Conservation (phyloP, 768 basidiomycete species). For the Boletus edulis region DNA sequence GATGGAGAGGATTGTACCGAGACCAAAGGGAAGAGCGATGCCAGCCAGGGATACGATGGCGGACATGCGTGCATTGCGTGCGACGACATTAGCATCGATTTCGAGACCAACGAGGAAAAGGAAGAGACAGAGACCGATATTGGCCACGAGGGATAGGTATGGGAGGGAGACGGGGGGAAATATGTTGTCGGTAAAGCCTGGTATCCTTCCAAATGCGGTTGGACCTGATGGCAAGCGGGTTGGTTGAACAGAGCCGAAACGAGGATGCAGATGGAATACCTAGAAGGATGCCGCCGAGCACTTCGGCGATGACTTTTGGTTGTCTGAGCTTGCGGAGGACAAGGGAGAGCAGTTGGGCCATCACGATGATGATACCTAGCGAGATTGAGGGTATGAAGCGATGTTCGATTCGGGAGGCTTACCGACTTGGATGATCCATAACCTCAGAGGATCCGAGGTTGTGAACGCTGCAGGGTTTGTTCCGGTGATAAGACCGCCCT, state of each 20-base stretch:
- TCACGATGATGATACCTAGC: constrained; percentile 77
- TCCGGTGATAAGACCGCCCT: constrained; percentile 78
- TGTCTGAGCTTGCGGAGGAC: constrained; percentile 73
- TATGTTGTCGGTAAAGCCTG: constrained; percentile 81
- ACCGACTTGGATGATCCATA: constrained; percentile 84
- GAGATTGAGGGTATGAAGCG: neutral
- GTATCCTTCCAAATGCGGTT: constrained; percentile 76
- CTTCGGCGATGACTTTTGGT: constrained; percentile 82
- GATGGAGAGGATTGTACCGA: constrained; percentile 72
- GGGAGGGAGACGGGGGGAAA: constrained; percentile 73
- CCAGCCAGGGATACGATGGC: constrained; percentile 74
- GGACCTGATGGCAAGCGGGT: constrained; percentile 25
- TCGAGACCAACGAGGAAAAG: constrained; percentile 93
- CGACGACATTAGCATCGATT: constrained; percentile 79
- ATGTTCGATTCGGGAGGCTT: constrained; percentile 18
- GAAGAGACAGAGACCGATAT: constrained; percentile 85
- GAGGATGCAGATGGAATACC: constrained; percentile 49
- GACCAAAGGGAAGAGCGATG: constrained; percentile 83
- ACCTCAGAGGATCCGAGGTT: constrained; percentile 61
- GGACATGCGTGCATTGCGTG: constrained; percentile 69
- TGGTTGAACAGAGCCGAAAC: neutral
- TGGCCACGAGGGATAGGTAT: constrained; percentile 83
- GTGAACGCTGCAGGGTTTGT: constrained; percentile 70
- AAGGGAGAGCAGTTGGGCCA: constrained; percentile 74
- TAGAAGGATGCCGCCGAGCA: constrained; percentile 88